Evolutionary conservation across 345 rosid genomes (phyloP).

Genomic region (Adansonia digitata): DNA sequence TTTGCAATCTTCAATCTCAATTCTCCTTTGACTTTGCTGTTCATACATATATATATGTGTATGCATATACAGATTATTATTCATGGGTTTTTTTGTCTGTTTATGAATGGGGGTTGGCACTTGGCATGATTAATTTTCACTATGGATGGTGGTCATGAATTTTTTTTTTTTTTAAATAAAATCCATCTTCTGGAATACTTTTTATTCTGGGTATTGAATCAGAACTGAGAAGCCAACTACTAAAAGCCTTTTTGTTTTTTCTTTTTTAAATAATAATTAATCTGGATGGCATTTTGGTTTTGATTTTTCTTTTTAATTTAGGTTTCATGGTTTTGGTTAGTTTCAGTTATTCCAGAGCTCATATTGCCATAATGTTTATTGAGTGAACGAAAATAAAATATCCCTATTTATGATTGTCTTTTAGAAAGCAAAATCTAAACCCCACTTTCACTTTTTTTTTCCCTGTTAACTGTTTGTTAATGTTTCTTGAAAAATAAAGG

Average conservation of each 20-base stretch:
- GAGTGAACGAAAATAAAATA: too few species aligned
- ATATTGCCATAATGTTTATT: too few species aligned
- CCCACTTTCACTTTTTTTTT: neutral
- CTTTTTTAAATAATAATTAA: too few species aligned
- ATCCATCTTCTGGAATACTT: too few species aligned
- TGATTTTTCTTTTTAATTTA: neutral
- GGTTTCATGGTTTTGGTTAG: neutral
- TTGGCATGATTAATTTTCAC: slow-evolving; percentile 7
- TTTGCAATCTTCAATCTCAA: neutral
- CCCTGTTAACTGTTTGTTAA: too few species aligned
- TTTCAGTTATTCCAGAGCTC: neutral
- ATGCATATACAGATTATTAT: too few species aligned
- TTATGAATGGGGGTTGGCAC: neutral
- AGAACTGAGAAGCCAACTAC: neutral
- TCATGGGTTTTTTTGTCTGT: neutral
- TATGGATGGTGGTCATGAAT: neutral
- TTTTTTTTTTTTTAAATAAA: too few species aligned
- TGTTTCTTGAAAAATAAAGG: too few species aligned
- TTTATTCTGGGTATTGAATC: neutral
- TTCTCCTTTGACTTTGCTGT: slow-evolving; percentile 1
- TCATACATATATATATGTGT: neutral
- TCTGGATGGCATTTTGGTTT: neutral
- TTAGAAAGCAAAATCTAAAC: neutral
- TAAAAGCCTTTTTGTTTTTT: too few species aligned
- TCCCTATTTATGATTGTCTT: neutral